Evolutionary conservation across 2,329 filamentous ascomycete genomes (phyloP).

Genomic region (Nothophoma quercina): DNA sequence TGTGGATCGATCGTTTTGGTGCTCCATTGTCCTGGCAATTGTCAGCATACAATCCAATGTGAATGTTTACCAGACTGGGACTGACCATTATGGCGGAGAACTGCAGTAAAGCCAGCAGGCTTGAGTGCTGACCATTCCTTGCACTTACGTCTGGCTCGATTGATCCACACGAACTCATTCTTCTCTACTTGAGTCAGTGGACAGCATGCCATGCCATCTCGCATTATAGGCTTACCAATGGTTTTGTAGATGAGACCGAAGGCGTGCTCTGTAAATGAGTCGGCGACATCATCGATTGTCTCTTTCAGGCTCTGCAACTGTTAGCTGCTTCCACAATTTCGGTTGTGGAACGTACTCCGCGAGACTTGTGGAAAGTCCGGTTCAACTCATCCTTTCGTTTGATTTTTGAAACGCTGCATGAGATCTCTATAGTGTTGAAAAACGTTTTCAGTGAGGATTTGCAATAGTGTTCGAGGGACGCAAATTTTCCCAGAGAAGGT

Average conservation of each 20-base stretch:
- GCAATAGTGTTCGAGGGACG: slow-evolving; percentile 9
- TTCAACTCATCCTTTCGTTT: slow-evolving; percentile 24
- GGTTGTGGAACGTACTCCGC: slow-evolving; percentile 3
- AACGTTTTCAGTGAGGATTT: slow-evolving; percentile 5
- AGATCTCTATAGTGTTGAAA: slow-evolving; percentile 28
- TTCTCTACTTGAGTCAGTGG: no score
- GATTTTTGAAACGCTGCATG: slow-evolving; percentile 22
- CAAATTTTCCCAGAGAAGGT: slow-evolving; percentile 22
- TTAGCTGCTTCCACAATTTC: neutral
- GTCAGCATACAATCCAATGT: no score
- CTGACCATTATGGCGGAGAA: slow-evolving; percentile 3
- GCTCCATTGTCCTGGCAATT: neutral
- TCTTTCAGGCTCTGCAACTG: neutral
- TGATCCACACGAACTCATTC: slow-evolving; percentile 1
- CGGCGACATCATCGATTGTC: neutral
- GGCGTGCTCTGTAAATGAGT: neutral
- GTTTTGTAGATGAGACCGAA: neutral
- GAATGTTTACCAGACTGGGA: no score
- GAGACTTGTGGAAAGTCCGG: slow-evolving; percentile 12
- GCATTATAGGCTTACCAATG: neutral
- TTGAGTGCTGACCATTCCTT: neutral
- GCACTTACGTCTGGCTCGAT: neutral
- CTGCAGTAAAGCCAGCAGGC: slow-evolving; percentile 1
- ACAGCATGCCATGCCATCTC: no score
- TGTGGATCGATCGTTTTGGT: neutral